Evolutionary conservation across 164 flowering plant species (phyloP), one percentile per base, ranked within the genome.

Genomic region (Piper longum): DNA sequence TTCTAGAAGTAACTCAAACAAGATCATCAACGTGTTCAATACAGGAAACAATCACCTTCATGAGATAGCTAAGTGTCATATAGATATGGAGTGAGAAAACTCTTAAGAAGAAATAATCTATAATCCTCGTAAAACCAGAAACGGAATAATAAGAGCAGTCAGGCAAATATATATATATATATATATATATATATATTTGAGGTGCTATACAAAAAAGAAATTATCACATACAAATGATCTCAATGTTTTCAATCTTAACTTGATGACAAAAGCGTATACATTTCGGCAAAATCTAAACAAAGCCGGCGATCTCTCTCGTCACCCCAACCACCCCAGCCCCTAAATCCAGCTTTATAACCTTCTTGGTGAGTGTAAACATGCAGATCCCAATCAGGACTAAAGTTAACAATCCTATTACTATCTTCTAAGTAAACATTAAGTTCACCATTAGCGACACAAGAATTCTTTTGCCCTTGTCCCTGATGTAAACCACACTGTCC

Each of bases 311-410:
- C 98, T 66, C 98, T 79, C 6, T 75, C 66, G 66, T 92, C 98
- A 5, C 98, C 98, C 98, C 98, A 91, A 52, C 98, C 98, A 58
- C 98, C 98, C 98, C 98, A 92, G n/a, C 98, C 98, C 70, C 73
- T 83, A 75, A 89, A 92, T 48, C 96, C 98, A 72, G 90, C 98
- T 73, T 83, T 69, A 75, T 92, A 92, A 7, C 96, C 96, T 2
- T 73, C 65, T 79, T 89, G 96, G 54, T 73, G 63, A 73, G 64
- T 42, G 56, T 59, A 70, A 39, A 77, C 68, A 52, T 74, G 76
- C 13, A 92, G 77, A 1, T 62, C 75, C 98, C 98, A 89, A 2
- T 79, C 72, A 1, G 82, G 41, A 16, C 81, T 80, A 59, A 92
- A 77, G 75, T 86, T 89, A 26, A 70, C 72, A 67, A 75, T 78